phyloP scores from a whole-genome alignment of 2,329 filamentous ascomycete genomes.

The Penicillium expansum region DNA sequence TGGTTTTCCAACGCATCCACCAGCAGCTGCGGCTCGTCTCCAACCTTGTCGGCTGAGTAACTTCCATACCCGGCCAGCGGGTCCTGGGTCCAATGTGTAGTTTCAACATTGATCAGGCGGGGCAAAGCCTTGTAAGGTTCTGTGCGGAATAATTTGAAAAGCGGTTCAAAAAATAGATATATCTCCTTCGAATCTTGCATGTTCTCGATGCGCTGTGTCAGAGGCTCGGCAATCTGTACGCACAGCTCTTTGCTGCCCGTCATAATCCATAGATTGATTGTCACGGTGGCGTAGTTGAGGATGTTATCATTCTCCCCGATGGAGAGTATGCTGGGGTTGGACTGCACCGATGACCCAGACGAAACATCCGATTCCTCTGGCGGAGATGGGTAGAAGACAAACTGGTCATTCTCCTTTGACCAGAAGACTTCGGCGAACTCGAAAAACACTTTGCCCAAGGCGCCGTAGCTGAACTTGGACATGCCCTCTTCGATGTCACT shows the following conservation, averaged over 20 bases:
- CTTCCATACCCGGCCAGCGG: constrained; percentile 44
- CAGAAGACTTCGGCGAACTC: constrained; percentile 47
- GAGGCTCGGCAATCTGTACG: constrained; percentile 45
- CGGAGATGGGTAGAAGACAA: constrained; percentile 46
- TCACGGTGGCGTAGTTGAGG: constrained; percentile 46
- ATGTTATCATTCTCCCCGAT: constrained; percentile 32
- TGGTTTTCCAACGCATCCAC: constrained; percentile 40
- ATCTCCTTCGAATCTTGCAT: constrained; percentile 40
- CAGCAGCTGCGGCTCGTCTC: constrained; percentile 41
- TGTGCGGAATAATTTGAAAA: constrained; percentile 45
- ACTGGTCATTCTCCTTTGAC: constrained; percentile 48
- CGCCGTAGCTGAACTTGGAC: constrained; percentile 42
- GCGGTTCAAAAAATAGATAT: constrained; percentile 45
- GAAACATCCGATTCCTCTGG: constrained; percentile 28
- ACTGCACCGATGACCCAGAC: constrained; percentile 28
- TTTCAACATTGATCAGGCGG: constrained; percentile 40
- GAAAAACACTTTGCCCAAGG: constrained; percentile 46
- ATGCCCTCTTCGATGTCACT: constrained; percentile 38
- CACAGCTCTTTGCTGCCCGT: constrained; percentile 44
- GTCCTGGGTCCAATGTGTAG: constrained; percentile 47
- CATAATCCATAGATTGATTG: constrained; percentile 47
- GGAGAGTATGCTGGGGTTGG: constrained; percentile 12
- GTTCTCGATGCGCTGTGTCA: constrained; percentile 47
- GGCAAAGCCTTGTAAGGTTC: constrained; percentile 47
- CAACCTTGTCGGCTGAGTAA: constrained; percentile 47